Percentiles rank a stretch among this genome's conserved stretches.
These are phyloP conservation scores for Jackrogersella minutella DNA, from an alignment of 495 filamentous ascomycete species.

Conservation along the genomic window DNA sequence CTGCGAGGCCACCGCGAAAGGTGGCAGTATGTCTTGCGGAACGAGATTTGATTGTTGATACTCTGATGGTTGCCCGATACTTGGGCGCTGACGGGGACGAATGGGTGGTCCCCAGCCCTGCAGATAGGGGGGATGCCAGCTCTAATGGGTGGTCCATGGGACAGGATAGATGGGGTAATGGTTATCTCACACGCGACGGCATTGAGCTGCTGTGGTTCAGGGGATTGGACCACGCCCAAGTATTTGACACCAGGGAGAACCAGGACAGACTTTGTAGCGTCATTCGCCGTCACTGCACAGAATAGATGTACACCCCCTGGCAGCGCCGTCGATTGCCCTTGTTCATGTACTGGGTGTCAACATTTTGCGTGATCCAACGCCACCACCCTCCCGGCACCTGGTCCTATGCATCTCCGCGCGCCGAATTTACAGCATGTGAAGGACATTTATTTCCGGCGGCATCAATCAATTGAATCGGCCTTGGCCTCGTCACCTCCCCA, in stretches of 20 bases:
- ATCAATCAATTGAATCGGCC: conserved; percentile 35
- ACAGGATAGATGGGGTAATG: conserved; percentile 16
- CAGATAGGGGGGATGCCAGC: conserved; percentile 25
- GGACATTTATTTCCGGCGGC: not conserved
- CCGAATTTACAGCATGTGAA: conserved; percentile 13
- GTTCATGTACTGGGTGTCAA: not conserved
- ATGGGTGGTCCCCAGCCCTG: conserved; percentile 18
- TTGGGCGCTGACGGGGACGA: conserved; percentile 51
- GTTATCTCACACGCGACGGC: conserved; percentile 57
- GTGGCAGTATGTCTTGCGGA: conserved; percentile 65
- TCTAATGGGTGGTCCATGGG: conserved; percentile 19
- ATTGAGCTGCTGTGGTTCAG: conserved; percentile 70
- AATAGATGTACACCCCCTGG: conserved; percentile 27
- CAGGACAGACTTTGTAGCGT: conserved; percentile 54
- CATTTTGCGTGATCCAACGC: conserved; percentile 6
- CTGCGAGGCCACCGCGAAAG: conserved; percentile 40
- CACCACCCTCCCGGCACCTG: conserved; percentile 7
- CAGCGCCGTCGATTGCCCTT: conserved; percentile 13
- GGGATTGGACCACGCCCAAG: conserved; percentile 71
- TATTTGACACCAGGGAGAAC: conserved; percentile 62
- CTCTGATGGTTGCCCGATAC: conserved; percentile 64
- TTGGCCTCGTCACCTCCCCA: conserved; percentile 59
- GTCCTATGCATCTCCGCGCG: not conserved
- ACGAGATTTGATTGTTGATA: conserved; percentile 71
- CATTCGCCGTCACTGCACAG: conserved; percentile 51